Evolutionary conservation across 2,329 filamentous ascomycete genomes (phyloP).

Genomic region (Sporothrix schenckii): DNA sequence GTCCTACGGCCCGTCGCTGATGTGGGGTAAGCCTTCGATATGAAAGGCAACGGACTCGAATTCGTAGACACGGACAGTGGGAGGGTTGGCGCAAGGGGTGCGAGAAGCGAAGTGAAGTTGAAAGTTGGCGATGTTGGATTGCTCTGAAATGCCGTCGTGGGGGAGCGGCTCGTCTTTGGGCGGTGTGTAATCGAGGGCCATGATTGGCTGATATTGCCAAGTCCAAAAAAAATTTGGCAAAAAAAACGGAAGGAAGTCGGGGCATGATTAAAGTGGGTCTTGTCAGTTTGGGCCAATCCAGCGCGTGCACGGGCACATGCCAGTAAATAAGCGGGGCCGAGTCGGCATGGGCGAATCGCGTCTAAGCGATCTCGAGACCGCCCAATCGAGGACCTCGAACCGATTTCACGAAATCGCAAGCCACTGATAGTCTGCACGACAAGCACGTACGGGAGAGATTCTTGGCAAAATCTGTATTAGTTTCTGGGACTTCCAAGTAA

Average conservation of each 20-base stretch:
- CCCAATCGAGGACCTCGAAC: constrained; percentile 10
- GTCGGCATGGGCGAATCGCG: not conserved
- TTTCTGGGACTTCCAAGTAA: too few relatives aligned
- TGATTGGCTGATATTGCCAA: constrained; percentile 27
- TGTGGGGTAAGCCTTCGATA: not conserved
- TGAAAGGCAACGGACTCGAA: not conserved
- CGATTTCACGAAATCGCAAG: not conserved
- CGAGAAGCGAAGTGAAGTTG: not conserved
- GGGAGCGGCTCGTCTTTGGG: not conserved
- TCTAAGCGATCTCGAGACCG: constrained; percentile 22
- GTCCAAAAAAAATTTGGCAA: constrained; percentile 25
- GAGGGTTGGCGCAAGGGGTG: not conserved
- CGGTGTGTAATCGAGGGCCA: not conserved
- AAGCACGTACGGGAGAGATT: too few relatives aligned
- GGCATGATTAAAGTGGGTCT: constrained; percentile 11
- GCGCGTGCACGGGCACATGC: not conserved
- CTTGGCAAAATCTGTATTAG: too few relatives aligned
- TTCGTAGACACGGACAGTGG: not conserved
- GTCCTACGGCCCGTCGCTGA: constrained; percentile 18
- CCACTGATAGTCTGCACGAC: too few relatives aligned
- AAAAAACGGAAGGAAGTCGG: constrained; percentile 12
- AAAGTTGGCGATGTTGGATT: not conserved
- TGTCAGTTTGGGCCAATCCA: not conserved
- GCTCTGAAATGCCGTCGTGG: not conserved
- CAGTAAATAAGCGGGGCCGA: not conserved